Evolutionary conservation across 345 rosid species (phyloP).

Genomic region (Boechera stricta): DNA sequence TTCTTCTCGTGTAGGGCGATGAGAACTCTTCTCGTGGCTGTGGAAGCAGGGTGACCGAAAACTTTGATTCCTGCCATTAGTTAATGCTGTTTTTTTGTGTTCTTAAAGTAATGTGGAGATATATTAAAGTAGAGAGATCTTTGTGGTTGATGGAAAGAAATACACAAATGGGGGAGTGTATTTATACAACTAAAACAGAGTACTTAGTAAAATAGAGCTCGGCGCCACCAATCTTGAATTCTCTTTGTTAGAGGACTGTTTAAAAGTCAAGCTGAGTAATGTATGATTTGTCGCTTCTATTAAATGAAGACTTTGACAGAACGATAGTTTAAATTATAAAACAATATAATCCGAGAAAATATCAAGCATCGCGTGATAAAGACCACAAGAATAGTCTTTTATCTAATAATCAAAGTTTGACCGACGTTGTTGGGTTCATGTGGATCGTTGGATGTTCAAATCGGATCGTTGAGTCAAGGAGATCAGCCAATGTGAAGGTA

Average conservation of each 20-base stretch:
- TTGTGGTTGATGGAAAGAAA: conserved; percentile 31
- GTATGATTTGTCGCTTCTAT: conserved; percentile 24
- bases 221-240: conserved; percentile 31
- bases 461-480: not conserved
- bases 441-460: conserved; percentile 10
- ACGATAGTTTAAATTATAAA: not conserved
- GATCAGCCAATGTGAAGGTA: conserved; percentile 30
- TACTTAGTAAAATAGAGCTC: not conserved
- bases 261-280: conserved; percentile 20
- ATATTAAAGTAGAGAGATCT: not conserved
- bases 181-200: conserved; percentile 28
- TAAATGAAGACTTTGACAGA: conserved; percentile 7
- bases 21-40: conserved; percentile 49
- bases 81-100: not conserved
- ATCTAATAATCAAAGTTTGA: conserved; percentile 40
- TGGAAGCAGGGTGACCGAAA: conserved; percentile 43
- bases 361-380: conserved; percentile 33
- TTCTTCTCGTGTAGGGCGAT: conserved; percentile 49
- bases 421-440: conserved; percentile 16
- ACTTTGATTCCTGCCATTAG: conserved; percentile 44
- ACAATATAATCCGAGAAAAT: not conserved
- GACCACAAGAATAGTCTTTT: conserved; percentile 14
- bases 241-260: conserved; percentile 4
- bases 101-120: not conserved
- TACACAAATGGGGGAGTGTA: conserved; percentile 4